phyloP scores from a whole-genome alignment of 1,139 yeast genomes.

The Taphrina flavorubra region DNA sequence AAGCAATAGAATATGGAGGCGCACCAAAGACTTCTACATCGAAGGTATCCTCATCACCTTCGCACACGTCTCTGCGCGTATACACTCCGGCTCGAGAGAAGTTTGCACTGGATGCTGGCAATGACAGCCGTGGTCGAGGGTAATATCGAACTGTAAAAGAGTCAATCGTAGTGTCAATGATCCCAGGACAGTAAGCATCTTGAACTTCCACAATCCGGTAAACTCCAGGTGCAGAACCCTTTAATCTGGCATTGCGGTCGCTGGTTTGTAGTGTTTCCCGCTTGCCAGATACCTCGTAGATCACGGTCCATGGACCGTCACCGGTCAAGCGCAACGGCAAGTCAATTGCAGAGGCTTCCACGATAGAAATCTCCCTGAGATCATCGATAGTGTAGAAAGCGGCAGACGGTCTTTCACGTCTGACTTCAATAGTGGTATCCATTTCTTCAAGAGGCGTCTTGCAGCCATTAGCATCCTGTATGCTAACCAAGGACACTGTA shows the following conservation, averaged over 20 bases:
- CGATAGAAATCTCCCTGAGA: constrained; percentile 47
- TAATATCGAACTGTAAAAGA: constrained; percentile 59
- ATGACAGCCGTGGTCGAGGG: constrained; percentile 62
- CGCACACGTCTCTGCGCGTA: constrained; percentile 57
- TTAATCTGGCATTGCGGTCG: constrained; percentile 51
- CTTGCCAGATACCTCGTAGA: constrained; percentile 41
- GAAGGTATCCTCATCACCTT: constrained; percentile 58
- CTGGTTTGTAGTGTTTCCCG: constrained; percentile 39
- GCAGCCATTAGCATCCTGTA: constrained; percentile 77
- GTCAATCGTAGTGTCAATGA: constrained; percentile 53
- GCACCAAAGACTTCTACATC: constrained; percentile 62
- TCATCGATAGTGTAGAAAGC: constrained; percentile 56
- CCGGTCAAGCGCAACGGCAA: constrained; percentile 67
- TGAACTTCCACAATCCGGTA: constrained; percentile 65
- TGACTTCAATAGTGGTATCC: constrained; percentile 66
- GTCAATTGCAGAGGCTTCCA: constrained; percentile 64
- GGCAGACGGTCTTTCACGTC: constrained; percentile 69
- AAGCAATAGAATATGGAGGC: constrained; percentile 75
- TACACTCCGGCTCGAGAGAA: constrained; percentile 48
- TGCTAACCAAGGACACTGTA: constrained; percentile 65
- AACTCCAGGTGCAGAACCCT: constrained; percentile 63
- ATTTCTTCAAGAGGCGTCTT: constrained; percentile 67
- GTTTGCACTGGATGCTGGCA: constrained; percentile 51
- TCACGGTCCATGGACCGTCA: constrained; percentile 51
- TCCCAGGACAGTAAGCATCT: constrained; percentile 75